Evolutionary conservation across 2,329 filamentous ascomycete genomes (phyloP), one percentile per base, ranked within the genome.

Genomic region (Aureobasidium sp.): DNA sequence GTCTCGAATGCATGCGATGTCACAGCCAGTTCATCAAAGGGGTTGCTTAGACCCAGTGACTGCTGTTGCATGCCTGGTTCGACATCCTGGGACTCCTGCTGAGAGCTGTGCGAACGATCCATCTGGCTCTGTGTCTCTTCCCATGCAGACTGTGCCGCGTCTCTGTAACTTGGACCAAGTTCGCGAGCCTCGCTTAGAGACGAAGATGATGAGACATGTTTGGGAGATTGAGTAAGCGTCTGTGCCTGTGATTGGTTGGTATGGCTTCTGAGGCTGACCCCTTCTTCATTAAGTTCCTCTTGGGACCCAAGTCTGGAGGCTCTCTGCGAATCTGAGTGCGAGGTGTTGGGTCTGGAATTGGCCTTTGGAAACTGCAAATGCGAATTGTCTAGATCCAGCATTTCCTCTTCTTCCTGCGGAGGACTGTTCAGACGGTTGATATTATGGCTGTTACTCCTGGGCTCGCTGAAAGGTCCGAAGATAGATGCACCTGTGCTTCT

Each of bases 331-430:
- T 52, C 47, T 6, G 57, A 44, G 35, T 52, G 57, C 9, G 47
- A 50, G 22, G 35, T 60, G 24, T 3, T 17, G 9, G 47, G 57
- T 24, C 45, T 40, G 1, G 57, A 52, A 24, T 15, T 60, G 5
- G 45, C 11, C 27, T 42, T 60, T 14, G 37, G 2, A 17, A 60
- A 52, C 2, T 42, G 37, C 24, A 42, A 24, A 3, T 17, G 47
- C 12, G 24, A 17, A 14, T 35, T 33, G 37, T 35, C 47, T 37
- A 52, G 6, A n/a, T 60, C 57, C 22, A 60, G 37, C 57, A 60
- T 60, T 5, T 60, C 57, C 19, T 60, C 57, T 11, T 60, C 57
- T n/a, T 60, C 57, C n/a, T 29, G 33, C 3, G 24, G 22, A 49
- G n/a, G 15, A 9, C 31, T 15, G 22, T 39, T 17, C 8, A 8